These are phyloP conservation scores for Pichia sp. DNA, from an alignment of 1,139 yeast genomes.

Conservation along the genomic window DNA sequence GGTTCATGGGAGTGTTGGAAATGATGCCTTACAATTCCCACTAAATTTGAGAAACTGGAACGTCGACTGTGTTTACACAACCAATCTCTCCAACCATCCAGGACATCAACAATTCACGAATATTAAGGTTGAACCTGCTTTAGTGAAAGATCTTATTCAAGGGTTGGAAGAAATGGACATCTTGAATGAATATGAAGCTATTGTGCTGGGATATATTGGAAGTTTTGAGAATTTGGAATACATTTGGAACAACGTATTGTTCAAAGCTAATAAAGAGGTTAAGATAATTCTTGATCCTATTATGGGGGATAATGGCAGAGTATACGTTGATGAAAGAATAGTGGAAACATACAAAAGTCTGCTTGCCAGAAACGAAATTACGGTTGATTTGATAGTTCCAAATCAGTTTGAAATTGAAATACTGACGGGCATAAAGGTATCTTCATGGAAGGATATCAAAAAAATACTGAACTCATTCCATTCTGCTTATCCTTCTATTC, in stretches of 20 bases:
- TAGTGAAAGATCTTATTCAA: slow-evolving; percentile 24
- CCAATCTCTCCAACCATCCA: slow-evolving; percentile 60
- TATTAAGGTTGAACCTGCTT: slow-evolving; percentile 21
- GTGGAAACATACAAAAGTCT: slow-evolving; percentile 43
- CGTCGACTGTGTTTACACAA: slow-evolving; percentile 56
- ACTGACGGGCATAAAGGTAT: slow-evolving; percentile 38
- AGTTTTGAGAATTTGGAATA: slow-evolving; percentile 35
- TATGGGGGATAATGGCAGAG: slow-evolving; percentile 65
- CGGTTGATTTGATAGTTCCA: slow-evolving; percentile 57
- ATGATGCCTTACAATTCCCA: slow-evolving; percentile 57
- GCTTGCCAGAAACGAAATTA: slow-evolving; percentile 23
- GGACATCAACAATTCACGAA: slow-evolving; percentile 49
- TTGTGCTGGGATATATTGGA: slow-evolving; percentile 56
- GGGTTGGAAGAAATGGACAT: slow-evolving; percentile 27
- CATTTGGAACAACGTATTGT: slow-evolving; percentile 26
- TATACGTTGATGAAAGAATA: slow-evolving; percentile 54
- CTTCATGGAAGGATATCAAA: slow-evolving; percentile 28
- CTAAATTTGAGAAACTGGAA: slow-evolving; percentile 60
- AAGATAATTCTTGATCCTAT: slow-evolving; percentile 54
- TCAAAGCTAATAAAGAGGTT: slow-evolving; percentile 2
- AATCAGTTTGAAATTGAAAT: slow-evolving; percentile 67
- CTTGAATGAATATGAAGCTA: slow-evolving; percentile 35
- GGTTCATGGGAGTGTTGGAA: slow-evolving; percentile 61
- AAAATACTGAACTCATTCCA: slow-evolving; percentile 37
- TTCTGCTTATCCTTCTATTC: slow-evolving; percentile 29